These are phyloP conservation scores for Fusarium praegraminearum DNA, from an alignment of 2,329 filamentous ascomycete genomes.

Conservation along the genomic window DNA sequence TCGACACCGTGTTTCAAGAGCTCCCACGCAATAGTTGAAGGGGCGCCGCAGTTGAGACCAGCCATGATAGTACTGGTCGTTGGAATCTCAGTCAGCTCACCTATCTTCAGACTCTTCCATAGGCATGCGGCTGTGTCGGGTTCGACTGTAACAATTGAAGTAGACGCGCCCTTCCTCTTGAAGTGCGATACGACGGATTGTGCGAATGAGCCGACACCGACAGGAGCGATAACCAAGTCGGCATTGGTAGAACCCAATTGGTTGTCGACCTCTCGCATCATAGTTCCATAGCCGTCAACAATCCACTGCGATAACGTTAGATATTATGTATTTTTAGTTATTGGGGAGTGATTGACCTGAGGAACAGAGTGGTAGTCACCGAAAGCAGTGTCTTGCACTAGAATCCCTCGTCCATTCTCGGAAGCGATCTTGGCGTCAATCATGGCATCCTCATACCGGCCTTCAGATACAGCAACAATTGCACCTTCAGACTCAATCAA, in stretches of 20 bases:
- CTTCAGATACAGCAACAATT: conserved; percentile 64
- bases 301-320: conserved; percentile 66
- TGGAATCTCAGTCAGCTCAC: conserved; percentile 60
- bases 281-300: conserved; percentile 80
- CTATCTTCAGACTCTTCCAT: conserved; percentile 63
- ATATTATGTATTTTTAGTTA: accelerated
- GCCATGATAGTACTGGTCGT: conserved; percentile 77
- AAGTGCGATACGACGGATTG: conserved; percentile 76
- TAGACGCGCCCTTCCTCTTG: conserved; percentile 58
- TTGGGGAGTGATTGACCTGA: conserved; percentile 52
- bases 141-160: conserved; percentile 74
- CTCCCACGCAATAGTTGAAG: conserved; percentile 74
- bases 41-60: conserved; percentile 78
- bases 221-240: conserved; percentile 70
- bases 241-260: conserved; percentile 60
- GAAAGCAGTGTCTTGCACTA: conserved; percentile 78
- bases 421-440: conserved; percentile 59
- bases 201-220: conserved; percentile 79
- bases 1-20: conserved; percentile 69
- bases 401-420: conserved; percentile 57
- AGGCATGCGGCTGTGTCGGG: conserved; percentile 73
- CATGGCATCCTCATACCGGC: conserved; percentile 74
- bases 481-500: conserved; percentile 74
- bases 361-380: conserved; percentile 75
- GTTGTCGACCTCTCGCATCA: conserved; percentile 74